Percentiles rank a stretch among this genome's conserved stretches.
Evolutionary conservation across 768 basidiomycete species (phyloP).

Genomic region (Serendipita vermifera): DNA sequence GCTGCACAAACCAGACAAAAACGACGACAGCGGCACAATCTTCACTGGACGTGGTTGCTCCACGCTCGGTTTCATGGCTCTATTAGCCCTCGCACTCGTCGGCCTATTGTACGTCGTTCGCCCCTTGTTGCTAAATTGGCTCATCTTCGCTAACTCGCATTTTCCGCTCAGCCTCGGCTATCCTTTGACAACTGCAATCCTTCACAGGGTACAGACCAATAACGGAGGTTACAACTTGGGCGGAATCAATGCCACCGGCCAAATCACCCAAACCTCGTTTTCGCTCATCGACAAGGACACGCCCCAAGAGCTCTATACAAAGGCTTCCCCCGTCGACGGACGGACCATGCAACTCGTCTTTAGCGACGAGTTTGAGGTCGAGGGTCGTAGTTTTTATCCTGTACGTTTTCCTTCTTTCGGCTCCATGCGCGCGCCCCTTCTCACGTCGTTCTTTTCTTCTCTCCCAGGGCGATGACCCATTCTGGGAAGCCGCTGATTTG

Average conservation of each 20-base stretch:
- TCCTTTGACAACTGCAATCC: conserved; percentile 11
- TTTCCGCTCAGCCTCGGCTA: conserved; percentile 2
- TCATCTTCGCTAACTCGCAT: neutral
- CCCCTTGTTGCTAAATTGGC: neutral
- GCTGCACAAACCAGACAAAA: conserved; percentile 12
- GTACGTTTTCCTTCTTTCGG: conserved; percentile 6
- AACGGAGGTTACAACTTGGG: conserved; percentile 71
- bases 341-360: conserved; percentile 71
- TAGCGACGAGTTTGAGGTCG: conserved; percentile 73
- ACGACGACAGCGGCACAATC: conserved; percentile 24
- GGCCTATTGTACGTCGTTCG: conserved; percentile 21
- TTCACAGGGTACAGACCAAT: neutral
- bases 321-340: conserved; percentile 59
- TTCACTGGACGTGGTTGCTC: conserved; percentile 25
- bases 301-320: conserved; percentile 39
- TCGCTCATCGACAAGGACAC: conserved; percentile 67
- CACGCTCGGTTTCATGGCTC: conserved; percentile 26
- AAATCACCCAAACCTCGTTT: conserved; percentile 64
- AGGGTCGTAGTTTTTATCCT: conserved; percentile 59
- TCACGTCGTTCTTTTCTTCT: neutral
- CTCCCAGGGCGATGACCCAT: conserved; percentile 58
- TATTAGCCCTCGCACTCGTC: conserved; percentile 21
- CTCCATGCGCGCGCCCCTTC: no score
- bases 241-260: conserved; percentile 74
- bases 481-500: conserved; percentile 74